phyloP scores from a whole-genome alignment of 106 monocot species.

The Apostasia ramifera region DNA sequence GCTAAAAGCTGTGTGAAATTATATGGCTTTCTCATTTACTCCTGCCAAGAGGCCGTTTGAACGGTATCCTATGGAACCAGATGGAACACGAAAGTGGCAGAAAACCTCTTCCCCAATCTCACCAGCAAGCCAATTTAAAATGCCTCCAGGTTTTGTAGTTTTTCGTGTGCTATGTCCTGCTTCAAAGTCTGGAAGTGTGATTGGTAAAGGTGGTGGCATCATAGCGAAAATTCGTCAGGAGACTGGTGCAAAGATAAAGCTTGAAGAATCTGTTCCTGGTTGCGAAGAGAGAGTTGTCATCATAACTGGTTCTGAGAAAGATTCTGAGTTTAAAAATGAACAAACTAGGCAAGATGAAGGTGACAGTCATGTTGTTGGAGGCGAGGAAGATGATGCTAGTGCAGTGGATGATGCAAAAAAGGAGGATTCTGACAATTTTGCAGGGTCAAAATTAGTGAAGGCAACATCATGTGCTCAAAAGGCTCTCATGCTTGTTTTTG shows the following conservation, averaged over 20 bases:
- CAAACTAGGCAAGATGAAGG: slow-evolving; percentile 18
- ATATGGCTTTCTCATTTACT: slow-evolving; percentile 46
- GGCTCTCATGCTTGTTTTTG: slow-evolving; percentile 80
- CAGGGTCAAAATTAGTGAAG: slow-evolving; percentile 31
- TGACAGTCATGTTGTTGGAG: slow-evolving; percentile 11
- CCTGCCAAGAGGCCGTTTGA: slow-evolving; percentile 70
- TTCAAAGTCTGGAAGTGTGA: slow-evolving; percentile 71
- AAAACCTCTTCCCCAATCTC: slow-evolving; percentile 36
- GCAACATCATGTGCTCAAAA: slow-evolving; percentile 39
- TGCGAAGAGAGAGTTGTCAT: slow-evolving; percentile 77
- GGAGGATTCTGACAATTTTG: slow-evolving; percentile 17
- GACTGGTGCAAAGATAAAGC: slow-evolving; percentile 70
- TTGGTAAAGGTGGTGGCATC: slow-evolving; percentile 91
- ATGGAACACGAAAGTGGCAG: slow-evolving; percentile 62
- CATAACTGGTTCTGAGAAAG: slow-evolving; percentile 54
- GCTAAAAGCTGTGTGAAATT: background rate
- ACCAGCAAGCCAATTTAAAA: slow-evolving; percentile 24
- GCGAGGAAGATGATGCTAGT: slow-evolving; percentile 14
- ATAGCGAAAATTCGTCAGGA: slow-evolving; percentile 75
- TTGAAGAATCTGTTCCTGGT: slow-evolving; percentile 63
- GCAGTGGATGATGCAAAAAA: slow-evolving; percentile 22
- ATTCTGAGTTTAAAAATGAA: slow-evolving; percentile 23
- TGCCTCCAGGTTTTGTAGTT: slow-evolving; percentile 25
- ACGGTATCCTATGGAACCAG: slow-evolving; percentile 27
- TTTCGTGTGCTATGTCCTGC: slow-evolving; percentile 74